Evolutionary conservation across 495 filamentous ascomycete species (phyloP).

Genomic region (Hypoxylon lienhwacheense): DNA sequence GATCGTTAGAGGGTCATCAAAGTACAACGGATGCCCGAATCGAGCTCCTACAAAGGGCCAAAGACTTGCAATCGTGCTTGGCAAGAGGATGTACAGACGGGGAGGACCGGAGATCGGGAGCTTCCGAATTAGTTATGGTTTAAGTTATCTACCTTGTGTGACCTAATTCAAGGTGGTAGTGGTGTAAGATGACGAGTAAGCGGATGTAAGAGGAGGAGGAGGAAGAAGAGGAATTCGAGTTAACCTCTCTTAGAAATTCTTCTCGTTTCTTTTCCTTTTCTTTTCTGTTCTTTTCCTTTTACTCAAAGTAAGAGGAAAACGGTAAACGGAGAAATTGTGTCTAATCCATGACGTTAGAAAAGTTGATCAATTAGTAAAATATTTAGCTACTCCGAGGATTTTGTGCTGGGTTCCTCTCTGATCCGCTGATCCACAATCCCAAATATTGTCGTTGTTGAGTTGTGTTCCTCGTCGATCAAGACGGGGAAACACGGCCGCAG

Average conservation of each 20-base stretch:
- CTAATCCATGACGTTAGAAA: conserved; percentile 1
- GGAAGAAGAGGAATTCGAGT: too few species aligned
- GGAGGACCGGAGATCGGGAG: conserved; percentile 14
- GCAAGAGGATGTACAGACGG: conserved; percentile 1
- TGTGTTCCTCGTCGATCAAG: conserved; percentile 11
- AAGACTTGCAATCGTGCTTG: conserved; percentile 30
- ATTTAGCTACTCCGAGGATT: conserved; percentile 8
- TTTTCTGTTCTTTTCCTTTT: too few species aligned
- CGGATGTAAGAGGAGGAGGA: too few species aligned
- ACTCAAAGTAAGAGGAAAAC: too few species aligned
- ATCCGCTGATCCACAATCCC: too few species aligned
- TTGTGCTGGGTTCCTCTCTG: conserved; percentile 22
- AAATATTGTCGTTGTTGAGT: conserved; percentile 34
- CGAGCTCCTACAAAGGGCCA: conserved; percentile 33
- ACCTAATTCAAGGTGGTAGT: too few species aligned
- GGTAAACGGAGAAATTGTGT: too few species aligned
- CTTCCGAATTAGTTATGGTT: conserved; percentile 21
- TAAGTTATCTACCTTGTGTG: too few species aligned
- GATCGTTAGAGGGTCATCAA: conserved; percentile 34
- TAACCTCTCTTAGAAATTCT: too few species aligned
- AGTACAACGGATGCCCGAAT: conserved; percentile 32
- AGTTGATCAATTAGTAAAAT: neutral
- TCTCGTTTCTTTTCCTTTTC: too few species aligned
- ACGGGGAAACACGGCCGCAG: conserved; percentile 15
- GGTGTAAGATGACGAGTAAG: conserved; percentile 6